Evolutionary conservation across 2,329 filamentous ascomycete species (phyloP), one percentile per base, ranked within the genome.

Genomic region (Aspergillus texensis): DNA sequence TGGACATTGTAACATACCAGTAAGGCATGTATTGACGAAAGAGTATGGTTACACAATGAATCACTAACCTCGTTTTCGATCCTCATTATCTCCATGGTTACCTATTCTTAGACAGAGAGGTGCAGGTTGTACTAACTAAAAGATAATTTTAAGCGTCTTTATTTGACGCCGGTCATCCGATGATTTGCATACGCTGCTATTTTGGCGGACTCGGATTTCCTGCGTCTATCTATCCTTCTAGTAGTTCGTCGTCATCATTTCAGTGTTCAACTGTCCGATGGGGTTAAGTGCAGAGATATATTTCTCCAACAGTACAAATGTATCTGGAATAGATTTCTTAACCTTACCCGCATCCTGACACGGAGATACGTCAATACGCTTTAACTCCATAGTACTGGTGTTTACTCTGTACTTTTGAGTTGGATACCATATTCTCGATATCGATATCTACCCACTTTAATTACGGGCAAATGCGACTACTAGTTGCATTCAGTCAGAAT

Each of bases 11-110:
- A 58, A 32, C 16, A 56, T 45, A 41, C n/a, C 52, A n/a, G 58
- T 61, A 61, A 32, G 39, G 39, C 14, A 12, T 26, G 39, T 55
- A 34, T 48, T 39, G 24, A 12, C 28, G 19, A 24, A 48, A 41
- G 14, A 26, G 48, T 21, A 54, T 21, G 53, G 61, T 60, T 60
- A 60, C 61, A 60, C 61, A 62, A 48, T 58, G 24, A n/a, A 45
- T 50, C 28, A 50, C 28, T 58, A 39, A 34, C 32, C 39, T 55
- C 26, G 52, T 55, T 36, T 24, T 24, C 34, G 6, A 36, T 36
- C 34, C 32, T 55, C 52, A 41, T 55, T 39, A 26, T 54, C 52
- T 36, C 52, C 21, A 55, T 55, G 26, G n/a, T 39, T 39, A 26
- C 21, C 39, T 48, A 55, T 55, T 39, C 30, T 55, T 55, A 55